A percentile compares a stretch with the other conserved stretches of the same genome.
Conservation (phyloP, 2,329 filamentous ascomycete species). For the Raffaelea deltoideospora region DNA sequence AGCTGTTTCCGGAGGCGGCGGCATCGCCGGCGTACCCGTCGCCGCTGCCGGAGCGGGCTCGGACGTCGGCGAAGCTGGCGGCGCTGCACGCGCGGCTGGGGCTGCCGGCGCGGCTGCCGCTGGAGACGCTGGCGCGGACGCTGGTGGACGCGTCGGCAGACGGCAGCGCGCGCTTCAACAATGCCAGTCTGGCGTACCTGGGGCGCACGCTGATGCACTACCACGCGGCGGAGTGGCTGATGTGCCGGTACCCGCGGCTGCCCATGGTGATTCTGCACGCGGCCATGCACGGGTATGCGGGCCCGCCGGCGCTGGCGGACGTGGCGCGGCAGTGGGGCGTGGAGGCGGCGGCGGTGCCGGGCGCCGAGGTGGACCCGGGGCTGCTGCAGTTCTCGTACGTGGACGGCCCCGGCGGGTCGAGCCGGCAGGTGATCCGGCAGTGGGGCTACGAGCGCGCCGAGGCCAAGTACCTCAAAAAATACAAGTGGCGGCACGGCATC, state of each 20-base stretch:
- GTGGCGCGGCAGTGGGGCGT: conserved; percentile 83
- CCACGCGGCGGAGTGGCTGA: conserved; percentile 75
- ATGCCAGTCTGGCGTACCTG: conserved; percentile 64
- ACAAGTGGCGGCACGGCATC: conserved; percentile 51
- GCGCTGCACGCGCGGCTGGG: conserved; percentile 82
- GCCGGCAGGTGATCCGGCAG: conserved; percentile 28
- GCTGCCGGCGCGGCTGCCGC: conserved; percentile 65
- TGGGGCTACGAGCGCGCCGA: conserved; percentile 40
- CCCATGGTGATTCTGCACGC: conserved; percentile 80
- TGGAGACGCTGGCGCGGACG: conserved; percentile 72
- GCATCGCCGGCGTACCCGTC: conserved; percentile 39
- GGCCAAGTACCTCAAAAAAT: conserved; percentile 25
- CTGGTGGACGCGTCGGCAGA: conserved; percentile 81
- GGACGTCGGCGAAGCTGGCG: conserved; percentile 71
- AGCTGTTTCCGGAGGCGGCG: conserved; percentile 16
- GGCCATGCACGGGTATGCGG: conserved; percentile 71
- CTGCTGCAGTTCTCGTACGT: conserved; percentile 62
- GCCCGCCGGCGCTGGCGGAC: conserved; percentile 55
- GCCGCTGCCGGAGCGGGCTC: conserved; percentile 51
- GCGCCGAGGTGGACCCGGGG: conserved; percentile 81
- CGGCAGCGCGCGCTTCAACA: conserved; percentile 68
- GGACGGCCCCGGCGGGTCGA: too few relatives aligned
- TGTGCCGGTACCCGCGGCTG: conserved; percentile 80
- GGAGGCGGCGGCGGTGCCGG: conserved; percentile 72
- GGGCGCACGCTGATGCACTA: conserved; percentile 75